These are phyloP conservation scores for Penicillium sp. DNA, from an alignment of 2,329 filamentous ascomycete species.

Conservation along the genomic window DNA sequence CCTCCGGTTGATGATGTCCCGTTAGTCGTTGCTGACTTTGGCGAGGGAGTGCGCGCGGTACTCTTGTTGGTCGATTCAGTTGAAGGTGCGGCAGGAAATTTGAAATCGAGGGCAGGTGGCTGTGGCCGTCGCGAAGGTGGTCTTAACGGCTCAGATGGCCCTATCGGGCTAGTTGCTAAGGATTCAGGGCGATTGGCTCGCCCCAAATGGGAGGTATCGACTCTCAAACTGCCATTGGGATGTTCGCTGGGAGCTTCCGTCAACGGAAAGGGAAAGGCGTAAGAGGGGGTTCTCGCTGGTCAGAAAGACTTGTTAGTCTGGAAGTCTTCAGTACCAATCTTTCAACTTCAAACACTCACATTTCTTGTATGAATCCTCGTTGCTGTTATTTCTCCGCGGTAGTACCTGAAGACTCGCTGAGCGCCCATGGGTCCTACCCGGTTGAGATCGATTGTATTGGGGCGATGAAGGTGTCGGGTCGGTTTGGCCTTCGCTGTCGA, in stretches of 20 bases:
- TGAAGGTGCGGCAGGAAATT: conserved; percentile 53
- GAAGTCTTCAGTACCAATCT: not conserved
- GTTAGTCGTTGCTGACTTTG: conserved; percentile 30
- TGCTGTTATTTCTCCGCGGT: conserved; percentile 48
- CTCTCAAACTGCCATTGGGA: conserved; percentile 30
- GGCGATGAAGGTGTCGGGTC: conserved; percentile 34
- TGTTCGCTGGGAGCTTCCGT: conserved; percentile 34
- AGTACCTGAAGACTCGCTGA: conserved; percentile 79
- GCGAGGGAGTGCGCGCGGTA: conserved; percentile 31
- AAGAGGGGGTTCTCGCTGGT: conserved; percentile 37
- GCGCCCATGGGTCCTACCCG: conserved; percentile 66
- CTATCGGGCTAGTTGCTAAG: conserved; percentile 34
- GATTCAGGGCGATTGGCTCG: conserved; percentile 26
- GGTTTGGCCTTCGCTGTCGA: conserved; percentile 54
- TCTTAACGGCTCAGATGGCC: conserved; percentile 41
- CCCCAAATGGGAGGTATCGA: conserved; percentile 35
- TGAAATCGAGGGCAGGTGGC: conserved; percentile 51
- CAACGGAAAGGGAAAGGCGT: conserved; percentile 32
- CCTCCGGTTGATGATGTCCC: conserved; percentile 12
- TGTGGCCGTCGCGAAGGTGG: conserved; percentile 40
- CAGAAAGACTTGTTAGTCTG: conserved; percentile 9
- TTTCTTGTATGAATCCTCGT: conserved; percentile 41
- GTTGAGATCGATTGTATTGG: conserved; percentile 49
- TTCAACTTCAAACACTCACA: conserved; percentile 28
- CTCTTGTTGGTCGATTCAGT: conserved; percentile 27